Conservation (phyloP, 345 rosid species). For the Tarenaya hassleriana region DNA sequence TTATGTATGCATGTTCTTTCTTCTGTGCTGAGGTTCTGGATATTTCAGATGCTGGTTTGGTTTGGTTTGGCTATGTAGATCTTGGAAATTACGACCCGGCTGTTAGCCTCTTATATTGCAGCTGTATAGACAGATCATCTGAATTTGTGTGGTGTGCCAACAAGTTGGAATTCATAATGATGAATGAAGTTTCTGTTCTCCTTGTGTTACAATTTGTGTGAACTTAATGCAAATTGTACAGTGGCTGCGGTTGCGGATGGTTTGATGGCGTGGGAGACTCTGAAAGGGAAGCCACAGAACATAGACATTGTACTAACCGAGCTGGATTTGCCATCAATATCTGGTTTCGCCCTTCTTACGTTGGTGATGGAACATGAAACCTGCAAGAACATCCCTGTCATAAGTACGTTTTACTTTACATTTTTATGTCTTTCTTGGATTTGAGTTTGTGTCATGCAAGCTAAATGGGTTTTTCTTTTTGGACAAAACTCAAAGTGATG, state of each 20-base stretch:
- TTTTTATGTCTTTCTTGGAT: no score
- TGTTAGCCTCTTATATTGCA: no score
- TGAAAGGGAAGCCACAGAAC: conserved; percentile 40
- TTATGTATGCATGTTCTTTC: no score
- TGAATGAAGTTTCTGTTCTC: neutral
- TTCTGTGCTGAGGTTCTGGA: no score
- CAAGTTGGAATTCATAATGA: no score
- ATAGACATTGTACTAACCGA: conserved; percentile 67
- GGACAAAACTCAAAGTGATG: conserved; percentile 44
- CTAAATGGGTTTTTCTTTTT: neutral
- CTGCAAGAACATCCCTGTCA: conserved; percentile 75
- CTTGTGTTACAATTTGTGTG: neutral
- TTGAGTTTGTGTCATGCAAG: conserved; percentile 26
- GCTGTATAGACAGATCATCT: no score
- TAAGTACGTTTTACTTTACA: conserved; percentile 48
- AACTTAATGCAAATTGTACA: conserved; percentile 21
- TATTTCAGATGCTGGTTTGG: no score
- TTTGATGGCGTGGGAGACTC: conserved; percentile 65
- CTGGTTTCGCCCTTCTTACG: conserved; percentile 68
- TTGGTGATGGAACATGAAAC: conserved; percentile 64
- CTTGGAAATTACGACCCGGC: no score
- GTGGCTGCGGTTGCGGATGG: conserved; percentile 76
- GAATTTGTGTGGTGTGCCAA: no score
- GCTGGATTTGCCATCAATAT: conserved; percentile 69
- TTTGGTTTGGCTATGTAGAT: no score